Base-by-base conservation (phyloP, 441 rosid genomes). In the Pelargonium australe region DNA sequence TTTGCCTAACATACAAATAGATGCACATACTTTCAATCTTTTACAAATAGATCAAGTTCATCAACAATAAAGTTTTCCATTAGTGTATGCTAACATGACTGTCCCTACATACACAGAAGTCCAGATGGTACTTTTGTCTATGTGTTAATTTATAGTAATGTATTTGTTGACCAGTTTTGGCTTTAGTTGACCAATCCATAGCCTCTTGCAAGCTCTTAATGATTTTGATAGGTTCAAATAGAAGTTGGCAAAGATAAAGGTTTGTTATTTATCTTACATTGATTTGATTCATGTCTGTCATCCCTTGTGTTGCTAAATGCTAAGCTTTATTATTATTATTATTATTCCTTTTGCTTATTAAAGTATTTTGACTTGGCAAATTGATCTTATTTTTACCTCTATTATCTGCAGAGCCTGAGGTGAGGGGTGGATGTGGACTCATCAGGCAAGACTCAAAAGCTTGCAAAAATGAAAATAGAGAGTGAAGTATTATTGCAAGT, bases 161-260 rank as follows among this genome's bases (percentile, higher is more conserved):
- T 37, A 37, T 37, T 37, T 6, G 8, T 6, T 37, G 41, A 37
- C 41, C 41, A 37, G 41, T 37, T 37, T 37, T 37, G 41, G 8
- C 41, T 37, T 37, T 37, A 37, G 8, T 37, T 37, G 41, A 34
- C 40, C 40, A 34, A 34, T 37, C 8, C 0, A 6, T 37, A 37
- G 41, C 41, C 41, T 37, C 41, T 37, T 5, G 41, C 7, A 37
- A 37, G 41, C 8, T 37, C 40, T 92, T 66, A 88, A 85, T n/a
- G 96, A 92, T 75, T 89, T 92, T 2, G 97, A 89, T 63, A 81
- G 96, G 82, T 90, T 92, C 87, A 92, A 92, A 83, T 72, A 90
- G 75, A 90, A 90, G 96, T 74, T 92, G 82, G 96, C 96, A 12
- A 87, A 86, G 76, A 90, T 90, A 73, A 92, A 90, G 95, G 97